Percentiles rank a stretch among this genome's conserved stretches.
Evolutionary conservation across 1,139 yeast species (phyloP).

Genomic region (Yamadazyma diddensiae): DNA sequence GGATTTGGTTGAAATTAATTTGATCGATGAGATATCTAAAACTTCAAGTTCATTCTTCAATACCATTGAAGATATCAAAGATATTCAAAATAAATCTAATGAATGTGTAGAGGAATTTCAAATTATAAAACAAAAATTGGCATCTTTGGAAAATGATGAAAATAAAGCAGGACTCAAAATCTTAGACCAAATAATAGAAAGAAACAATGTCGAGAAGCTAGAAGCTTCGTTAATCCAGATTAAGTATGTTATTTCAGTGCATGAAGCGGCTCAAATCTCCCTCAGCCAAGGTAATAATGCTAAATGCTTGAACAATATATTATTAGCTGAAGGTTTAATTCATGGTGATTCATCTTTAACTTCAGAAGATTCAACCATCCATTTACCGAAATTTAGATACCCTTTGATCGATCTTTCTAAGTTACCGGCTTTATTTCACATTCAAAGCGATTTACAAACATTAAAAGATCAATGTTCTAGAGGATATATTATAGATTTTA

Average conservation of each 20-base stretch:
- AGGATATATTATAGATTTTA: constrained; percentile 58
- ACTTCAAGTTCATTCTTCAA: constrained; percentile 83
- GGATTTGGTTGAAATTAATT: constrained; percentile 78
- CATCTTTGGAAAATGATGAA: constrained; percentile 45
- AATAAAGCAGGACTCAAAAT: constrained; percentile 53
- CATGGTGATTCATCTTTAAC: constrained; percentile 39
- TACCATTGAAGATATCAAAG: constrained; percentile 74
- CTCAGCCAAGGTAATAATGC: constrained; percentile 39
- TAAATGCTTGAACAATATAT: constrained; percentile 50
- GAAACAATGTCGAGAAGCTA: constrained; percentile 59
- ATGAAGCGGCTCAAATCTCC: constrained; percentile 53
- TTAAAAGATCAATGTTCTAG: constrained; percentile 63
- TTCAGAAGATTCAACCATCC: constrained; percentile 19
- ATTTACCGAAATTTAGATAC: constrained; percentile 47
- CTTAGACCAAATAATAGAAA: constrained; percentile 50
- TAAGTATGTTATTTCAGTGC: constrained; percentile 43
- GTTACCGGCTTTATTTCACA: constrained; percentile 56
- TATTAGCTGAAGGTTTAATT: constrained; percentile 55
- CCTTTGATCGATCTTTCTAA: constrained; percentile 50
- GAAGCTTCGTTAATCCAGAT: constrained; percentile 69
- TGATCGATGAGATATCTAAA: constrained; percentile 78
- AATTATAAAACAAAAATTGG: constrained; percentile 40
- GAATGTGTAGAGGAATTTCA: constrained; percentile 49
- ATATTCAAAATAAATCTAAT: constrained; percentile 56
- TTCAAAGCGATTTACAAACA: constrained; percentile 50